A percentile compares a stretch with the other conserved stretches of the same genome.
Conservation (phyloP, 257 asterid genomes). For the Nicotiana paniculata region DNA sequence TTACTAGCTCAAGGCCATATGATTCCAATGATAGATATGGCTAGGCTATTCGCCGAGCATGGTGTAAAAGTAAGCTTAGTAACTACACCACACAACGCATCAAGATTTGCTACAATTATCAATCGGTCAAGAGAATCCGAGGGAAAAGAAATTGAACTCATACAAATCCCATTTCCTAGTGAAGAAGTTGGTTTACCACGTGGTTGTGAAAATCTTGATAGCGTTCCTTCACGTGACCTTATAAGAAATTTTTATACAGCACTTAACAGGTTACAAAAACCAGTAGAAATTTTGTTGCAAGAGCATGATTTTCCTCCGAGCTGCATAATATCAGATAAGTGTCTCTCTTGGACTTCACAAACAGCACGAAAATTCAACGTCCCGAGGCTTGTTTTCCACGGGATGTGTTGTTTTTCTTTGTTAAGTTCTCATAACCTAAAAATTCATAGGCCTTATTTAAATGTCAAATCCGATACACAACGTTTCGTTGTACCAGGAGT, state of each 20-base stretch:
- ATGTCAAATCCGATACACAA: constrained; percentile 34
- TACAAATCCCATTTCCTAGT: constrained; percentile 57
- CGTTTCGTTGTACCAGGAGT: constrained; percentile 51
- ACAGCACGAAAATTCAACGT: constrained; percentile 38
- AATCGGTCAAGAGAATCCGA: constrained; percentile 34
- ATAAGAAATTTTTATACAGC: constrained; percentile 43
- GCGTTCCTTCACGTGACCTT: constrained; percentile 54
- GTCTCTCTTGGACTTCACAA: constrained; percentile 56
- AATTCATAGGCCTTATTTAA: constrained; percentile 35
- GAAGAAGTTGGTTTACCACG: constrained; percentile 50
- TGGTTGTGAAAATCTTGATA: constrained; percentile 74
- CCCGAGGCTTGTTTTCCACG: constrained; percentile 66
- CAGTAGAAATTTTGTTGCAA: constrained; percentile 33
- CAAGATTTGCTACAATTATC: constrained; percentile 33
- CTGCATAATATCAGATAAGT: constrained; percentile 74
- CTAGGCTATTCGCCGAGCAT: constrained; percentile 26
- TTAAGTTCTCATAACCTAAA: constrained; percentile 46
- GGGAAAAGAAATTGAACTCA: constrained; percentile 27
- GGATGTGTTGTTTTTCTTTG: constrained; percentile 65
- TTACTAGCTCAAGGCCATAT: constrained; percentile 46
- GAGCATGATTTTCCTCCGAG: constrained; percentile 40
- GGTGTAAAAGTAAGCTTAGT: constrained; percentile 50
- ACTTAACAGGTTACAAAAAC: constrained; percentile 36
- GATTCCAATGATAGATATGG: constrained; percentile 55
- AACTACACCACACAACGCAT: constrained; percentile 55